A percentile compares a stretch with the other conserved stretches of the same genome.
phyloP scores from a whole-genome alignment of 1,139 yeast species.

The Tardiomyces blankii region DNA sequence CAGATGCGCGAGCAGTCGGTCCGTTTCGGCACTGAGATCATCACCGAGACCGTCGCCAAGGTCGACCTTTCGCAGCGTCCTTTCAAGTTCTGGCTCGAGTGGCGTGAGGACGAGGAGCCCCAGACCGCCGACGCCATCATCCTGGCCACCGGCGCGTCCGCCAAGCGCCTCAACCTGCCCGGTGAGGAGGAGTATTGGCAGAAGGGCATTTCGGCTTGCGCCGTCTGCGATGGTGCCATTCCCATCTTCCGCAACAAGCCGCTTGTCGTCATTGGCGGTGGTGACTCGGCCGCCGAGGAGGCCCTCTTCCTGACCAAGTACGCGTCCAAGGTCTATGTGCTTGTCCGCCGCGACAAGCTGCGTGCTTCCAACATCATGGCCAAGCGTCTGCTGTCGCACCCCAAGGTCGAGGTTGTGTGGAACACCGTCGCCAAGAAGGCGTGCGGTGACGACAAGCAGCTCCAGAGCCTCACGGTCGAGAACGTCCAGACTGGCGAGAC shows the following conservation, averaged over 20 bases:
- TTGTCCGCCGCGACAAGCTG: slow-evolving; percentile 87
- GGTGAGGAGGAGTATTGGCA: slow-evolving; percentile 99
- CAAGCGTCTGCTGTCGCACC: slow-evolving; percentile 73
- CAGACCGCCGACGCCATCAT: slow-evolving; percentile 86
- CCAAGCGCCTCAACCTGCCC: slow-evolving; percentile 84
- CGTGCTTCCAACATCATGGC: slow-evolving; percentile 97
- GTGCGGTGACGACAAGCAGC: slow-evolving; percentile 73
- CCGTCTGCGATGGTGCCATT: slow-evolving; percentile 98
- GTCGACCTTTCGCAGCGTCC: slow-evolving; percentile 80
- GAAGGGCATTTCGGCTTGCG: slow-evolving; percentile 97
- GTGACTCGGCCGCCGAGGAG: slow-evolving; percentile 99
- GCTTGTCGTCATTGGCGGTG: slow-evolving; percentile 95
- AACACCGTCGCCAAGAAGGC: slow-evolving; percentile 82
- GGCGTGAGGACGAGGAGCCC: slow-evolving; percentile 72
- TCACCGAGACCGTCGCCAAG: slow-evolving; percentile 89
- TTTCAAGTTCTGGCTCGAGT: slow-evolving; percentile 95
- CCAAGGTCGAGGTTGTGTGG: slow-evolving; percentile 83
- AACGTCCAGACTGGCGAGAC: slow-evolving; percentile 64
- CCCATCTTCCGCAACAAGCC: slow-evolving; percentile 98
- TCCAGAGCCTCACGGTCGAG: slow-evolving; percentile 31
- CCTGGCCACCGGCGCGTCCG: slow-evolving; percentile 95
- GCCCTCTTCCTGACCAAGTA: slow-evolving; percentile 93
- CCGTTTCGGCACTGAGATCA: slow-evolving; percentile 83
- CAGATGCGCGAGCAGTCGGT: slow-evolving; percentile 81
- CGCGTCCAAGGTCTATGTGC: slow-evolving; percentile 85